A percentile compares a stretch with the other conserved stretches of the same genome.
phyloP scores from a whole-genome alignment of 257 asterid species.

The Solanum etuberosum region DNA sequence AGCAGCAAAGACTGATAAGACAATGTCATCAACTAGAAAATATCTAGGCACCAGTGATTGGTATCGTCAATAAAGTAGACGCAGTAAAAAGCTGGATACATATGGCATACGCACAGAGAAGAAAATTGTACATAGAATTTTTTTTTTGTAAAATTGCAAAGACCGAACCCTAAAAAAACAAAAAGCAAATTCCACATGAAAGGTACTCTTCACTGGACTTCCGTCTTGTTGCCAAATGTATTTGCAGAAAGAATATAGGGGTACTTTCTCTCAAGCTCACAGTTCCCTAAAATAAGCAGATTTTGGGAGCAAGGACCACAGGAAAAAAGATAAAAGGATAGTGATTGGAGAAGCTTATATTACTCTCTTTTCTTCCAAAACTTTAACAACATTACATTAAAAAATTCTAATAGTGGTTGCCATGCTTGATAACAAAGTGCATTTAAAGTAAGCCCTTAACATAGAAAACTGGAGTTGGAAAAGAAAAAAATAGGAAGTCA shows the following conservation, averaged over 20 bases:
- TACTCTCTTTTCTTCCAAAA: background rate
- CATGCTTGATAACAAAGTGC: background rate
- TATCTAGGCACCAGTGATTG: background rate
- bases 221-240: background rate
- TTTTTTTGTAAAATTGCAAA: background rate
- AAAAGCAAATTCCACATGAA: background rate
- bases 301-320: background rate
- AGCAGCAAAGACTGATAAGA: background rate
- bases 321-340: background rate
- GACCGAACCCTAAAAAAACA: background rate
- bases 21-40: background rate
- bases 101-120: background rate
- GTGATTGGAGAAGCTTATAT: background rate
- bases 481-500: background rate
- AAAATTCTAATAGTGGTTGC: background rate
- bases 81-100: background rate
- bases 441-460: background rate
- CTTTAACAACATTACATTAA: background rate
- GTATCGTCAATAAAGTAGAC: background rate
- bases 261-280: background rate
- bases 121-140: background rate
- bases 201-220: background rate
- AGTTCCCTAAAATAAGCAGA: background rate
- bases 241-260: background rate
- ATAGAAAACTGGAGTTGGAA: background rate